A percentile compares a stretch with the other conserved stretches of the same genome.
These are phyloP conservation scores for Alternaria ethzedia DNA, from an alignment of 2,329 filamentous ascomycete genomes.

Conservation along the genomic window DNA sequence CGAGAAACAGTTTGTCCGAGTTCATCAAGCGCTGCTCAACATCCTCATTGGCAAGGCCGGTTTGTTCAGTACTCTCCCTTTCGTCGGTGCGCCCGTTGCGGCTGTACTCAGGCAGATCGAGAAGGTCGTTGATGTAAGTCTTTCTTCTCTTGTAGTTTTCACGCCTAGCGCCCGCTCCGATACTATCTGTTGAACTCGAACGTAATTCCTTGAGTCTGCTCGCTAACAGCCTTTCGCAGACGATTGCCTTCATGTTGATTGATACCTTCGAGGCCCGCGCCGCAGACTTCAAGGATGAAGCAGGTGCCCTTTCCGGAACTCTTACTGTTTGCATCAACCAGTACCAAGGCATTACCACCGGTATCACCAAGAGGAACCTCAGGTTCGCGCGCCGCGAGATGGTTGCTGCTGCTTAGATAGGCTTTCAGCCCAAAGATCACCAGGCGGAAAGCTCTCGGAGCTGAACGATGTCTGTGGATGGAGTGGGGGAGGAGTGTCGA, in stretches of 20 bases:
- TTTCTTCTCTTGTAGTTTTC: not conserved
- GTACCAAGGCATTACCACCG: not conserved
- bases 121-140: slow-evolving; percentile 22
- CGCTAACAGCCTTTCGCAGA: not conserved
- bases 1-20: slow-evolving; percentile 18
- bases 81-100: slow-evolving; percentile 19
- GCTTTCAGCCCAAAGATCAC: not conserved
- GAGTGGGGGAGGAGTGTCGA: not conserved
- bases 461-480: not conserved
- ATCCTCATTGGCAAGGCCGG: slow-evolving; percentile 25
- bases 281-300: not conserved
- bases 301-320: not conserved
- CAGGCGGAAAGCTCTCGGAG: not conserved
- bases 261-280: not conserved
- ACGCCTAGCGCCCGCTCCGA: not conserved
- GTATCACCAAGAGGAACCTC: not conserved
- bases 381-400: not conserved
- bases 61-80: slow-evolving; percentile 15
- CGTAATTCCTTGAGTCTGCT: not conserved
- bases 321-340: not conserved
- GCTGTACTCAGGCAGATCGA: slow-evolving; percentile 21
- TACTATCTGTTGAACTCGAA: not conserved
- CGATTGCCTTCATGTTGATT: not conserved
- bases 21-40: slow-evolving; percentile 24
- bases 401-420: not conserved